These are phyloP conservation scores for Malassezia globosa DNA, from an alignment of 1,284 basidiomycete species.

Conservation along the genomic window DNA sequence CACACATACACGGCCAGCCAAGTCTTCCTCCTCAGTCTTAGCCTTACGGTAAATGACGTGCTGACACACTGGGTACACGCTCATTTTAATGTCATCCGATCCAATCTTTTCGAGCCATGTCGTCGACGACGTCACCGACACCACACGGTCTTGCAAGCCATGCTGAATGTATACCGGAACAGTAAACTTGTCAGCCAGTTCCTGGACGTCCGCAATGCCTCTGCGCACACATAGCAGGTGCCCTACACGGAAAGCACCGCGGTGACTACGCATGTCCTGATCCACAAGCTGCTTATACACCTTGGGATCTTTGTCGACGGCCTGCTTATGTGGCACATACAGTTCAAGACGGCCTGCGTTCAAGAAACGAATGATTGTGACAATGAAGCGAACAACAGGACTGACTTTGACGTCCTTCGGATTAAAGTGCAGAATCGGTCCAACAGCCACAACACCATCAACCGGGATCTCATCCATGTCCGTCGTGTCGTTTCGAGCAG, in stretches of 20 bases:
- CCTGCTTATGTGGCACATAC: constrained; percentile 40
- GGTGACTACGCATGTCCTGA: constrained; percentile 36
- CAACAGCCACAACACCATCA: constrained; percentile 37
- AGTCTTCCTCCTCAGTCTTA: constrained; percentile 41
- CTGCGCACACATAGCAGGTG: constrained; percentile 29
- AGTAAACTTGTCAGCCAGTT: constrained; percentile 19
- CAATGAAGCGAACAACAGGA: constrained; percentile 9
- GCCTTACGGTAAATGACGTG: constrained; percentile 44
- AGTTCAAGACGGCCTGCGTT: constrained; percentile 25
- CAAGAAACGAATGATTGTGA: constrained; percentile 12
- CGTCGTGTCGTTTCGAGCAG: constrained; percentile 23
- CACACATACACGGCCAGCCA: constrained; percentile 35
- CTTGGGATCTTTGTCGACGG: constrained; percentile 41
- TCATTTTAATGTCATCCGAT: constrained; percentile 26
- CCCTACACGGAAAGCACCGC: constrained; percentile 39
- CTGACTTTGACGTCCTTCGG: constrained; percentile 20
- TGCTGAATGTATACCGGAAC: constrained; percentile 38
- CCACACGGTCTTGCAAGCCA: constrained; percentile 35
- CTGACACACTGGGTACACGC: constrained; percentile 41
- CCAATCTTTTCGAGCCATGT: constrained; percentile 23
- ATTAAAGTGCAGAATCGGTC: constrained; percentile 37
- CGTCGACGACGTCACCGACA: constrained; percentile 20
- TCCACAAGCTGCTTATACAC: constrained; percentile 40
- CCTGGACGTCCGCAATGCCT: constrained; percentile 23
- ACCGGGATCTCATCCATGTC: constrained; percentile 32